These are phyloP conservation scores for Fusarium sp. DNA, from an alignment of 2,329 filamentous ascomycete genomes.

Conservation along the genomic window DNA sequence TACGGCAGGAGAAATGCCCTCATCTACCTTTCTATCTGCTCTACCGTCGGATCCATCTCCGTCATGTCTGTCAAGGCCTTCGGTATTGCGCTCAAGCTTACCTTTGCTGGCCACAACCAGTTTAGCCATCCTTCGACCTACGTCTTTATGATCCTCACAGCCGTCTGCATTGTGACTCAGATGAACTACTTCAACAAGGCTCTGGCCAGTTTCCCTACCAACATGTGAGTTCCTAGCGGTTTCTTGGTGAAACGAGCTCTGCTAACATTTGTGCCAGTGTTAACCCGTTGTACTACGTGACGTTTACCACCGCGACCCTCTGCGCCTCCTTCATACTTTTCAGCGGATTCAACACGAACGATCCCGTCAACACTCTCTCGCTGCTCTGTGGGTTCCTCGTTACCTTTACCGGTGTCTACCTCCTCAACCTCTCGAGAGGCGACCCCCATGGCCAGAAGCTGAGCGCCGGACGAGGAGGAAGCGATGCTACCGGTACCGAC, in stretches of 20 bases:
- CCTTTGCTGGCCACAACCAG: conserved; percentile 93
- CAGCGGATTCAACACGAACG: conserved; percentile 94
- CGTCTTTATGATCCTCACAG: conserved; percentile 94
- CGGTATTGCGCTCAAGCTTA: conserved; percentile 96
- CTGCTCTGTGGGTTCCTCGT: conserved; percentile 93
- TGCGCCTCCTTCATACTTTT: conserved; percentile 97
- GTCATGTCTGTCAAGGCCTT: conserved; percentile 99
- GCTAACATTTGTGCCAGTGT: conserved; percentile 70
- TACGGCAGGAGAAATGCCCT: conserved; percentile 97
- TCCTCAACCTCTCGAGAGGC: conserved; percentile 93
- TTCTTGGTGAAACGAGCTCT: background rate
- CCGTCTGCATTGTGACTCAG: conserved; percentile 95
- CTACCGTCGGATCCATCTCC: conserved; percentile 94
- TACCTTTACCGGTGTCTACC: conserved; percentile 95
- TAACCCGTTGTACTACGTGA: conserved; percentile 97
- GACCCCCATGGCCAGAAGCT: conserved; percentile 86
- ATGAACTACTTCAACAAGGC: conserved; percentile 99
- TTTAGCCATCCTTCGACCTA: conserved; percentile 96
- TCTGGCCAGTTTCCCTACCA: conserved; percentile 94
- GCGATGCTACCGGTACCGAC: conserved; percentile 90
- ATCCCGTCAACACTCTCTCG: conserved; percentile 91
- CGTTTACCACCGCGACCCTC: conserved; percentile 94
- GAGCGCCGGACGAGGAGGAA: conserved; percentile 72
- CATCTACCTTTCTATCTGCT: conserved; percentile 98
- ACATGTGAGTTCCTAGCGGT: conserved; percentile 78